Percentiles rank a stretch among this genome's conserved stretches.
phyloP scores from a whole-genome alignment of 768 basidiomycete genomes.

The Russula compacta region DNA sequence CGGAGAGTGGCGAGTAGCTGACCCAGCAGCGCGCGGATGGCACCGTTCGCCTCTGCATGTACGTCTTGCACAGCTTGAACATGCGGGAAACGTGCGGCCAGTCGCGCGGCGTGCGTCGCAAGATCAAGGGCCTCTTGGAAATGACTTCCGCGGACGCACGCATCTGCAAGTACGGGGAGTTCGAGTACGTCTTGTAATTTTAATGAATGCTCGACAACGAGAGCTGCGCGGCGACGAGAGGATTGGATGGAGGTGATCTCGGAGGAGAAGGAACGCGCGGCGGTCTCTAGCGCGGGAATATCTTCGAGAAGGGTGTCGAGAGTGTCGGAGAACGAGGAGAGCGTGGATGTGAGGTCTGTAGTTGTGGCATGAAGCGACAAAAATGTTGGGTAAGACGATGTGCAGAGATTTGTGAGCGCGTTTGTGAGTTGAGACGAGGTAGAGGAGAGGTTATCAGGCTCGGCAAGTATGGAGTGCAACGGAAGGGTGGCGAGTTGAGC shows the following conservation, averaged over 20 bases:
- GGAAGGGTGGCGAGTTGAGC: slow-evolving; percentile 54
- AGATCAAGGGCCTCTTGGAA: slow-evolving; percentile 89
- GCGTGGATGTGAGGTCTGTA: slow-evolving; percentile 58
- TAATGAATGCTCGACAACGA: slow-evolving; percentile 91
- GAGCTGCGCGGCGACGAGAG: slow-evolving; percentile 63
- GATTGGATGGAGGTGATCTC: slow-evolving; percentile 66
- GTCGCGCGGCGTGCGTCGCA: slow-evolving; percentile 52
- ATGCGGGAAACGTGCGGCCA: slow-evolving; percentile 34
- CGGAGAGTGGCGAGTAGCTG: slow-evolving; percentile 72
- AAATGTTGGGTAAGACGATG: slow-evolving; percentile 87
- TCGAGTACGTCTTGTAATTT: slow-evolving; percentile 89
- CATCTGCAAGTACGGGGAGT: slow-evolving; percentile 82
- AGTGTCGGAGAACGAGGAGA: slow-evolving; percentile 66
- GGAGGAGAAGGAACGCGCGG: slow-evolving; percentile 60
- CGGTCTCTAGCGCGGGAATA: slow-evolving; percentile 69
- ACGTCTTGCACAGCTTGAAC: slow-evolving; percentile 51
- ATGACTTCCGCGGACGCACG: slow-evolving; percentile 86
- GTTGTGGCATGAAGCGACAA: slow-evolving; percentile 80
- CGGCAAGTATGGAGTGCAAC: slow-evolving; percentile 56
- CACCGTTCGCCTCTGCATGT: slow-evolving; percentile 56
- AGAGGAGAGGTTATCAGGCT: slow-evolving; percentile 70
- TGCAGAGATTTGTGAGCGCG: slow-evolving; percentile 82
- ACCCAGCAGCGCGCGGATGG: slow-evolving; percentile 58
- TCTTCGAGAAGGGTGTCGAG: slow-evolving; percentile 60
- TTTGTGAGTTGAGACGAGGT: slow-evolving; percentile 83